phyloP scores from a whole-genome alignment of 2,329 filamentous ascomycete genomes.

The Aspergillus terreus region DNA sequence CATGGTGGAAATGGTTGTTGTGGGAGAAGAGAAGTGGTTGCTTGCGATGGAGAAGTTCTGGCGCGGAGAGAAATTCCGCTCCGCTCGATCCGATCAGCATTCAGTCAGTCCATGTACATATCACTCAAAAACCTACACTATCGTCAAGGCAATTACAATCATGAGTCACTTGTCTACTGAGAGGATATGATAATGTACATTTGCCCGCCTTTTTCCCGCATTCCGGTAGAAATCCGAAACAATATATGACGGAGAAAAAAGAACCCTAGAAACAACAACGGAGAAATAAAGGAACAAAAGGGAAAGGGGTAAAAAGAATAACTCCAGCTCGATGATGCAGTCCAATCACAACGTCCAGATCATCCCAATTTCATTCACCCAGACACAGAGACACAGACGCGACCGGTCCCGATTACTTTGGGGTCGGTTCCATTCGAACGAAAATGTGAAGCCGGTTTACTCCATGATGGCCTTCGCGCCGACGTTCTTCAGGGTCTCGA shows the following conservation, averaged over 20 bases:
- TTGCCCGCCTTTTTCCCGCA: conserved; percentile 27
- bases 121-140: conserved; percentile 1
- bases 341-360: conserved; percentile 18
- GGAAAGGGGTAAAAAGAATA: conserved; percentile 13
- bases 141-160: conserved; percentile 9
- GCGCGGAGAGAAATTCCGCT: not conserved
- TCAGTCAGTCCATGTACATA: not conserved
- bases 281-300: conserved; percentile 17
- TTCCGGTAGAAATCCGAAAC: conserved; percentile 18
- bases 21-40: not conserved
- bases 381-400: not conserved
- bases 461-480: conserved; percentile 90
- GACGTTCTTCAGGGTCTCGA: conserved; percentile 87
- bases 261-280: conserved; percentile 12
- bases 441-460: conserved; percentile 47
- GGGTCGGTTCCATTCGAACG: not conserved
- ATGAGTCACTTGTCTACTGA: conserved; percentile 16
- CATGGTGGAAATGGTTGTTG: not conserved
- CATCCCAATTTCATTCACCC: conserved; percentile 10
- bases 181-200: conserved; percentile 36
- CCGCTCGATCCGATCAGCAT: not conserved
- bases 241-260: conserved; percentile 20
- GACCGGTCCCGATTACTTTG: not conserved
- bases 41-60: not conserved
- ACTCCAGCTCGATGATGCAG: conserved; percentile 23